Conservation (phyloP, 495 filamentous ascomycete species). For the Tuber indicum region DNA sequence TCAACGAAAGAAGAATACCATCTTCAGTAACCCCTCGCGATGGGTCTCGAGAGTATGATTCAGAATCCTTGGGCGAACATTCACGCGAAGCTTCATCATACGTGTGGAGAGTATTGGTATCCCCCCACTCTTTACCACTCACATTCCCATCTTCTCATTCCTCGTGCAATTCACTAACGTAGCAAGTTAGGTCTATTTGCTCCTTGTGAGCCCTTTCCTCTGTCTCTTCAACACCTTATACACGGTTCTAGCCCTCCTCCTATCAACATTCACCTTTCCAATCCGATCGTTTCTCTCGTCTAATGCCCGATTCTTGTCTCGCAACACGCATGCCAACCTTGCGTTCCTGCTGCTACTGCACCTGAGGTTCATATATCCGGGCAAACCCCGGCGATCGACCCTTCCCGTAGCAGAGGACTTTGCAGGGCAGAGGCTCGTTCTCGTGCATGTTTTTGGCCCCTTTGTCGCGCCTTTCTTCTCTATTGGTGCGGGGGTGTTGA, state of each 20-base stretch:
- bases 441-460: slow-evolving; percentile 35
- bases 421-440: slow-evolving; percentile 17
- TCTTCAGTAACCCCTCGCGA: neutral
- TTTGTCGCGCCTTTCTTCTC: slow-evolving; percentile 19
- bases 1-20: neutral
- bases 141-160: slow-evolving; percentile 1
- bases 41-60: slow-evolving; percentile 3
- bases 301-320: slow-evolving; percentile 5
- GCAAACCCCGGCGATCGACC: slow-evolving; percentile 11
- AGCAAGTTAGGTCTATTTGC: slow-evolving; percentile 31
- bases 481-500: slow-evolving; percentile 16
- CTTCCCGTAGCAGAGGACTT: slow-evolving; percentile 28
- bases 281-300: slow-evolving; percentile 19
- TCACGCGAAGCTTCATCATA: slow-evolving; percentile 33
- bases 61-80: slow-evolving; percentile 10
- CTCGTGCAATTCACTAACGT: neutral
- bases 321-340: slow-evolving; percentile 12
- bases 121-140: neutral
- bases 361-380: slow-evolving; percentile 30
- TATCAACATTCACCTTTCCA: slow-evolving; percentile 26
- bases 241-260: slow-evolving; percentile 22
- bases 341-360: slow-evolving; percentile 29
- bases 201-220: slow-evolving; percentile 31
- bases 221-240: slow-evolving; percentile 33
- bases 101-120: slow-evolving; percentile 40